These are phyloP conservation scores for Coemansia sp. DNA, from an alignment of 192 early-diverging fungal species.

Conservation along the genomic window DNA sequence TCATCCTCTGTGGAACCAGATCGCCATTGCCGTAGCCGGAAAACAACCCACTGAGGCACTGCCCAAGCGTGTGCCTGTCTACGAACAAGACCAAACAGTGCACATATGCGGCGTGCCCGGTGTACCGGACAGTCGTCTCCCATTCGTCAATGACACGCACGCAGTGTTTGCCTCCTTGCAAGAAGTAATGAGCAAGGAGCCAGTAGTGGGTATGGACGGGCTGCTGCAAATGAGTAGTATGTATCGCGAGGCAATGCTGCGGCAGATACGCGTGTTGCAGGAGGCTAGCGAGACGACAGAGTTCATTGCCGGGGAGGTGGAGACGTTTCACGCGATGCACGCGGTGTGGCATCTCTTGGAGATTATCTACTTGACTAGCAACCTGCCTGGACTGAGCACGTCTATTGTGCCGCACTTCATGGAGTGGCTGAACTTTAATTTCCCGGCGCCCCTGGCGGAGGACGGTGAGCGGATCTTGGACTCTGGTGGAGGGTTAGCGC, in stretches of 20 bases:
- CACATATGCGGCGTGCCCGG: constrained; percentile 16
- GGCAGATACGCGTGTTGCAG: constrained; percentile 39
- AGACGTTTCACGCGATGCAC: constrained; percentile 45
- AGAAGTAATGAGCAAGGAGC: constrained; percentile 12
- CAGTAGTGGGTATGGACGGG: constrained; percentile 9
- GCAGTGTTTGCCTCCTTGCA: constrained; percentile 44
- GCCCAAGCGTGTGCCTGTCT: background rate
- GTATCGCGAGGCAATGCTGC: constrained; percentile 47
- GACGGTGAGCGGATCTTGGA: constrained; percentile 25
- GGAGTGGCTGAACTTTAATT: constrained; percentile 53
- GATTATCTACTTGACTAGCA: constrained; percentile 38
- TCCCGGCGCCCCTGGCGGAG: constrained; percentile 31
- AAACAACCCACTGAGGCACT: constrained; percentile 25
- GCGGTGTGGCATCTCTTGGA: constrained; percentile 51
- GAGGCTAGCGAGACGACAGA: constrained; percentile 11
- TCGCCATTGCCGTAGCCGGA: constrained; percentile 29
- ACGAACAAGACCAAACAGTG: constrained; percentile 33
- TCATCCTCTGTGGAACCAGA: constrained; percentile 22
- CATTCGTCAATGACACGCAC: constrained; percentile 51
- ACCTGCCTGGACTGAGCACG: constrained; percentile 24
- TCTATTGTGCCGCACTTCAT: constrained; percentile 31
- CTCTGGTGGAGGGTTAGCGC: constrained; percentile 6
- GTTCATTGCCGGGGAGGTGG: constrained; percentile 16
- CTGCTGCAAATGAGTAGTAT: constrained; percentile 32
- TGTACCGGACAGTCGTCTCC: constrained; percentile 24